Conservation (phyloP, 1,139 yeast genomes). For the Komagataea norvegica region DNA sequence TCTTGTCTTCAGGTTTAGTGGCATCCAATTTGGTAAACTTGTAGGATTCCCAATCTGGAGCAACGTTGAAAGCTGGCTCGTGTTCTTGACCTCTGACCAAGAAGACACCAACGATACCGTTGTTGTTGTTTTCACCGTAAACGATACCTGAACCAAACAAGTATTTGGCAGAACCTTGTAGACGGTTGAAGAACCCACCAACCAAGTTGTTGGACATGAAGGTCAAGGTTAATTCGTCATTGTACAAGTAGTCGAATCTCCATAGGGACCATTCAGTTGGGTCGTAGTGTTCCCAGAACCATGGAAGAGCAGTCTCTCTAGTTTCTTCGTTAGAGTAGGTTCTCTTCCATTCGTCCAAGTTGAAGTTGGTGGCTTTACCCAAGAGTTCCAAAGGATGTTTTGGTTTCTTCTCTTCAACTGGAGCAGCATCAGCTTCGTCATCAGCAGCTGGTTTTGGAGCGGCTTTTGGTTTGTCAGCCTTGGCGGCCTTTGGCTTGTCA, state of each 20-base stretch:
- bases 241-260: slow-evolving; percentile 96
- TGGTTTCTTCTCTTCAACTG: slow-evolving; percentile 56
- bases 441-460: slow-evolving; percentile 34
- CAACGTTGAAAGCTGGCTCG: slow-evolving; percentile 92
- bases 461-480: slow-evolving; percentile 28
- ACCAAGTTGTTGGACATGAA: slow-evolving; percentile 98
- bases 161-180: slow-evolving; percentile 86
- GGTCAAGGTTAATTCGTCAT: slow-evolving; percentile 93
- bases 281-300: slow-evolving; percentile 97
- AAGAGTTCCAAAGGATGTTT: slow-evolving; percentile 89
- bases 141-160: slow-evolving; percentile 92
- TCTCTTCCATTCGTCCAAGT: slow-evolving; percentile 95
- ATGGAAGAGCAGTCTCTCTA: slow-evolving; percentile 89
- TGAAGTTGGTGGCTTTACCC: slow-evolving; percentile 62
- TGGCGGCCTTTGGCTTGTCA: slow-evolving; percentile 27
- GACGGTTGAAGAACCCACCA: slow-evolving; percentile 98
- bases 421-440: slow-evolving; percentile 33
- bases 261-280: slow-evolving; percentile 92
- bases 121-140: slow-evolving; percentile 97
- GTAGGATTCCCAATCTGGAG: slow-evolving; percentile 98
- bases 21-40: slow-evolving; percentile 63
- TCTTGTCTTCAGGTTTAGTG: slow-evolving; percentile 62
- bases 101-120: slow-evolving; percentile 95
- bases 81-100: slow-evolving; percentile 92
- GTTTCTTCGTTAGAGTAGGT: slow-evolving; percentile 96